Evolutionary conservation across 1,284 basidiomycete genomes (phyloP).

Genomic region (Cerrena zonata): DNA sequence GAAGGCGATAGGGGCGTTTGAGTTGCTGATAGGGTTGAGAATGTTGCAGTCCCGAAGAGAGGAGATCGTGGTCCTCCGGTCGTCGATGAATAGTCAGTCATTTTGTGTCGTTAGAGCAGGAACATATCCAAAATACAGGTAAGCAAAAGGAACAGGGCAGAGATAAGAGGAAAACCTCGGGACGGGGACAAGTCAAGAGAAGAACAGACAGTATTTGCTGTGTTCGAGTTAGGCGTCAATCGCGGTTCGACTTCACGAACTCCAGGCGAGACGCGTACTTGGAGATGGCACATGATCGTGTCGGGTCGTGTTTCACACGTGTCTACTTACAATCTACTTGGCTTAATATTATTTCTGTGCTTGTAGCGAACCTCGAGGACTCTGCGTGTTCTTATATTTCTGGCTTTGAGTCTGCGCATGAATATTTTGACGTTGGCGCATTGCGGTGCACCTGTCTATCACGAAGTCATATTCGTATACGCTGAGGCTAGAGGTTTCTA

Average conservation of each 20-base stretch:
- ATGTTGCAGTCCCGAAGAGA: conserved; percentile 45
- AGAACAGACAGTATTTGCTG: neutral
- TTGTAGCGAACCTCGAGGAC: too few relatives aligned
- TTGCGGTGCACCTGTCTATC: too few relatives aligned
- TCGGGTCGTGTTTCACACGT: too few relatives aligned
- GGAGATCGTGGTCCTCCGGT: conserved; percentile 39
- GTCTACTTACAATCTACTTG: too few relatives aligned
- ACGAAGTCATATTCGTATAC: too few relatives aligned
- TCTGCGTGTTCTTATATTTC: too few relatives aligned
- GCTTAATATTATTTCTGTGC: too few relatives aligned
- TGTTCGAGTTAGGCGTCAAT: neutral
- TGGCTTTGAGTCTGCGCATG: too few relatives aligned
- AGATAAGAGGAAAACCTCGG: neutral
- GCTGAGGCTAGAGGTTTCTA: too few relatives aligned
- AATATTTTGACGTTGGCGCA: too few relatives aligned
- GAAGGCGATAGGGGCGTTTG: conserved; percentile 41
- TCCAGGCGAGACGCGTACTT: too few relatives aligned
- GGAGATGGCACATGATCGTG: too few relatives aligned
- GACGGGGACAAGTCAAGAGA: neutral
- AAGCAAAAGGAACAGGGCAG: neutral
- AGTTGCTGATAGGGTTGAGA: conserved; percentile 39
- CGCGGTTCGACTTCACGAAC: neutral
- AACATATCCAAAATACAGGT: neutral
- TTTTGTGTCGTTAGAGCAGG: conserved; percentile 5
- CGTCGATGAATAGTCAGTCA: conserved; percentile 25